Evolutionary conservation across 2,329 filamentous ascomycete species (phyloP).

Genomic region (Parastagonospora nodorum): DNA sequence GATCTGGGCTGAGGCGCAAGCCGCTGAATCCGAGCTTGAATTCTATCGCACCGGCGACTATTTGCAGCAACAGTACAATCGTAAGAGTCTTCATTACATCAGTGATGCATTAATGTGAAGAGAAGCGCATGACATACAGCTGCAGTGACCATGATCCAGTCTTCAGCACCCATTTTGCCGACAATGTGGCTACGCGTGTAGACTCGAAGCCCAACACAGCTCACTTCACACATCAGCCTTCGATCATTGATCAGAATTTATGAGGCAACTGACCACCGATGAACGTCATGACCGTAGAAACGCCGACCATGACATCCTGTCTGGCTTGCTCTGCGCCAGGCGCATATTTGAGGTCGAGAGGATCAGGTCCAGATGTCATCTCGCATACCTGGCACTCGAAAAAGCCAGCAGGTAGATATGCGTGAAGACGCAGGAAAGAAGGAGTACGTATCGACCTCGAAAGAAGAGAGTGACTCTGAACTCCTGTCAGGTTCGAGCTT

Average conservation of each 20-base stretch:
- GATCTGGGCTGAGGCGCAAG: slow-evolving; percentile 10
- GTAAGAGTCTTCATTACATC: slow-evolving; percentile 14
- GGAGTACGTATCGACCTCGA: no score
- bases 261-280: slow-evolving; percentile 18
- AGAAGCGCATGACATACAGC: slow-evolving; percentile 15
- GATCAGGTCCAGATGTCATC: slow-evolving; percentile 14
- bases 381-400: neutral
- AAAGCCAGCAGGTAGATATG: no score
- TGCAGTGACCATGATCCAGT: slow-evolving; percentile 33
- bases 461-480: no score
- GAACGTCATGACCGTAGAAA: slow-evolving; percentile 21
- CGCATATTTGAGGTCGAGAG: slow-evolving; percentile 13
- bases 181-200: slow-evolving; percentile 32
- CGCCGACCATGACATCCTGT: slow-evolving; percentile 23
- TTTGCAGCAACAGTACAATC: slow-evolving; percentile 14
- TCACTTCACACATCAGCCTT: slow-evolving; percentile 10
- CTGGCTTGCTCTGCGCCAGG: slow-evolving; percentile 18
- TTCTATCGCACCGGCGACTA: slow-evolving; percentile 15
- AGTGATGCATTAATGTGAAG: neutral
- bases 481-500: no score
- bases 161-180: slow-evolving; percentile 31
- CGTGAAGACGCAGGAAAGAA: no score
- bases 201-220: slow-evolving; percentile 24
- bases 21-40: slow-evolving; percentile 26
- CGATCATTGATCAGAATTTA: neutral